Evolutionary conservation across 495 filamentous ascomycete species (phyloP).

Genomic region (Penicillium tannophilum): DNA sequence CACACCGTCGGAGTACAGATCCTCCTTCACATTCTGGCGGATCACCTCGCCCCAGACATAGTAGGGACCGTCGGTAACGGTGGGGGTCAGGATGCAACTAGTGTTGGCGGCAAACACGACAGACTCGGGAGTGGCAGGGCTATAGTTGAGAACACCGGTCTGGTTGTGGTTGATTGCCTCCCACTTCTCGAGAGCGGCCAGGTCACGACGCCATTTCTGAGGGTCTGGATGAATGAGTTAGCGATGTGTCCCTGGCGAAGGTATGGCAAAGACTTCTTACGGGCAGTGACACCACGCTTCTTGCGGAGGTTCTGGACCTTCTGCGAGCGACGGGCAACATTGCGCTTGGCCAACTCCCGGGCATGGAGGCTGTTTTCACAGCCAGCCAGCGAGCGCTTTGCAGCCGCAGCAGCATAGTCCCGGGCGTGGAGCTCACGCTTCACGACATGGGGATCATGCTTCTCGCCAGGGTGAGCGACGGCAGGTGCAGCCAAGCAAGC

Average conservation of each 20-base stretch:
- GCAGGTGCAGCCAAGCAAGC: slow-evolving; percentile 26
- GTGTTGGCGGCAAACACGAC: slow-evolving; percentile 55
- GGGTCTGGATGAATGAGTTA: slow-evolving; percentile 20
- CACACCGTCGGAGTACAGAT: slow-evolving; percentile 43
- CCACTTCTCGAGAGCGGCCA: slow-evolving; percentile 49
- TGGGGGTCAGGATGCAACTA: slow-evolving; percentile 56
- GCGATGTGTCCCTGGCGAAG: neutral
- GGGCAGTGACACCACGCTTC: slow-evolving; percentile 49
- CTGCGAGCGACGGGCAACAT: slow-evolving; percentile 37
- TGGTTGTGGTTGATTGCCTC: slow-evolving; percentile 53
- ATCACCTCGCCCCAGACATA: slow-evolving; percentile 54
- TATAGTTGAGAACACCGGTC: slow-evolving; percentile 29
- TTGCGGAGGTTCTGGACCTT: slow-evolving; percentile 47
- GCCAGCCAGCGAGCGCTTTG: slow-evolving; percentile 30
- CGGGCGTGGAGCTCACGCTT: slow-evolving; percentile 36
- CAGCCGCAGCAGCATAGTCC: slow-evolving; percentile 29
- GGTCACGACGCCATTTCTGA: slow-evolving; percentile 34
- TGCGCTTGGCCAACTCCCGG: slow-evolving; percentile 34
- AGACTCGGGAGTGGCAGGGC: slow-evolving; percentile 26
- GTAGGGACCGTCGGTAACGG: slow-evolving; percentile 57
- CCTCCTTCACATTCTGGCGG: slow-evolving; percentile 47
- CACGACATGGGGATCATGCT: slow-evolving; percentile 35
- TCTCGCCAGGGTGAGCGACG: slow-evolving; percentile 40
- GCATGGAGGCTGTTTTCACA: slow-evolving; percentile 32
- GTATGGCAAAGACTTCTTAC: slow-evolving; percentile 24